These are phyloP conservation scores for Scenedesmus sp. DNA, from an alignment of 163 green algal species.

Conservation along the genomic window DNA sequence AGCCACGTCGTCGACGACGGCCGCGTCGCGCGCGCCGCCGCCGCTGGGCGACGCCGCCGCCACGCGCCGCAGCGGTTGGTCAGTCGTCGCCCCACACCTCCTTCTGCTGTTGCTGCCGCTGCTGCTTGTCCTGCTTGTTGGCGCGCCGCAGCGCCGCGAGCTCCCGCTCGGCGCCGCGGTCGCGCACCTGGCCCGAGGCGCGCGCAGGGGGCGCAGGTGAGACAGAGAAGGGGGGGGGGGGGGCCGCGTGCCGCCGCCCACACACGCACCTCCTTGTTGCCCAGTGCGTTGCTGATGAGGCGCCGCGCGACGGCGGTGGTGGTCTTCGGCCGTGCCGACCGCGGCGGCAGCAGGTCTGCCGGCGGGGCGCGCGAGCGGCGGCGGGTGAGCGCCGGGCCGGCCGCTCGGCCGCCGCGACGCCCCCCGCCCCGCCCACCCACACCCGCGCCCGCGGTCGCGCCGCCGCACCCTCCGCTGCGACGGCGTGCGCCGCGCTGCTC, in stretches of 20 bases:
- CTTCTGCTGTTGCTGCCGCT: constrained; percentile 14
- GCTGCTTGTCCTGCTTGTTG: constrained; percentile 38
- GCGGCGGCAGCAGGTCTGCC: constrained; percentile 51
- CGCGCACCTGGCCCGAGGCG: constrained; percentile 46
- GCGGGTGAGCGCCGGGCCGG: too few species aligned
- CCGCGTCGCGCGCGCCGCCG: too few species aligned
- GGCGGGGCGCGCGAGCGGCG: background rate
- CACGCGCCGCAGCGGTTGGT: background rate
- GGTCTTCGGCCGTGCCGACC: constrained; percentile 48
- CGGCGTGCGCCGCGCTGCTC: constrained; percentile 15
- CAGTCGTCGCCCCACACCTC: constrained; percentile 37
- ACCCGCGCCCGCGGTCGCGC: too few species aligned
- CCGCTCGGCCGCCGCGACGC: too few species aligned
- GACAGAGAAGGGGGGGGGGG: background rate
- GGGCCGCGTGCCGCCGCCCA: background rate
- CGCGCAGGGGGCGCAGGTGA: background rate
- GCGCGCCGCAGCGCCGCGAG: constrained; percentile 55
- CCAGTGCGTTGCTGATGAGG: constrained; percentile 55
- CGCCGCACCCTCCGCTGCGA: constrained; percentile 41
- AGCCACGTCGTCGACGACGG: too few species aligned
- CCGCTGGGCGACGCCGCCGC: too few species aligned
- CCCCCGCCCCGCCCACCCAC: too few species aligned
- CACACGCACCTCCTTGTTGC: constrained; percentile 36
- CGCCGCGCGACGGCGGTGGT: constrained; percentile 52
- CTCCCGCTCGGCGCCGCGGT: constrained; percentile 51